phyloP scores from a whole-genome alignment of 2,329 filamentous ascomycete species.

The Phaeoacremonium minimum region DNA sequence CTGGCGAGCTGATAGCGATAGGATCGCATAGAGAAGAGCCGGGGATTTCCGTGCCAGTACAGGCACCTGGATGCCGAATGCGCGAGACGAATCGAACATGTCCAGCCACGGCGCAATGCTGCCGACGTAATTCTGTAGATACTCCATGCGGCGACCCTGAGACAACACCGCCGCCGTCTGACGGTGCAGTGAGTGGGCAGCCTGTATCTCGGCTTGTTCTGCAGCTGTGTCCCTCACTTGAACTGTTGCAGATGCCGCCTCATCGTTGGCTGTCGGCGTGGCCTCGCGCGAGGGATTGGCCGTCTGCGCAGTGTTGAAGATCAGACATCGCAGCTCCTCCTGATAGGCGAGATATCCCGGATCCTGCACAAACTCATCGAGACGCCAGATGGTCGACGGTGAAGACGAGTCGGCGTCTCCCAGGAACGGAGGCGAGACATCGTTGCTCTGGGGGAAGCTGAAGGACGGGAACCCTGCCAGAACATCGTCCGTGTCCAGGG shows the following conservation, averaged over 20 bases:
- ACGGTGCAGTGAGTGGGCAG: slow-evolving; percentile 4
- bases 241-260: background rate
- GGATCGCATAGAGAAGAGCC: slow-evolving; percentile 43
- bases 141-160: slow-evolving; percentile 27
- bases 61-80: slow-evolving; percentile 48
- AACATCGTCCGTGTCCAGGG: too few species aligned
- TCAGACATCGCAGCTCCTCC: slow-evolving; percentile 39
- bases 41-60: slow-evolving; percentile 40
- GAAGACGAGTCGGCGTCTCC: slow-evolving; percentile 13
- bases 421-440: background rate
- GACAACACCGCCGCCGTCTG: slow-evolving; percentile 21
- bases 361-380: slow-evolving; percentile 30
- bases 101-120: slow-evolving; percentile 44
- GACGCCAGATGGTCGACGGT: slow-evolving; percentile 22
- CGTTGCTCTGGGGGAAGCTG: too few species aligned
- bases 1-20: slow-evolving; percentile 51
- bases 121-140: slow-evolving; percentile 44
- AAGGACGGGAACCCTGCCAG: too few species aligned
- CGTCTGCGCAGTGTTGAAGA: slow-evolving; percentile 40
- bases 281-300: slow-evolving; percentile 32
- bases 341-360: slow-evolving; percentile 39
- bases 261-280: slow-evolving; percentile 21
- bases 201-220: slow-evolving; percentile 4
- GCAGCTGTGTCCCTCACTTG: slow-evolving; percentile 6
- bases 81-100: slow-evolving; percentile 50